These are phyloP conservation scores for Ascochyta lentis DNA, from an alignment of 2,329 filamentous ascomycete genomes.

Conservation along the genomic window DNA sequence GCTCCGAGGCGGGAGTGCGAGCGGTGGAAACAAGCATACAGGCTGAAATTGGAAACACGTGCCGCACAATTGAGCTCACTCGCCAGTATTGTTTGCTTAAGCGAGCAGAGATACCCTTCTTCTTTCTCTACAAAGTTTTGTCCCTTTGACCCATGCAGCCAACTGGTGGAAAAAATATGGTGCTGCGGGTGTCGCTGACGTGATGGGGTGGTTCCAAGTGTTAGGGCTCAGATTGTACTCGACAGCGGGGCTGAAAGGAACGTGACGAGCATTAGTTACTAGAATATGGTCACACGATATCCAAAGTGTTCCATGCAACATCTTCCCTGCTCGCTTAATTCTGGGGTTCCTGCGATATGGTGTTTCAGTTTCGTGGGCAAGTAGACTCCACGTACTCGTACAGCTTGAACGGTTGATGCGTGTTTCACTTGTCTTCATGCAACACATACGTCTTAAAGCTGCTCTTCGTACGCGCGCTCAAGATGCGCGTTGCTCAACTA, in stretches of 20 bases:
- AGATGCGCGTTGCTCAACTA: constrained; percentile 4
- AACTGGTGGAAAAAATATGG: constrained; percentile 25
- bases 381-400: constrained; percentile 6
- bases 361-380: constrained; percentile 39
- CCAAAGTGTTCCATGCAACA: constrained; percentile 29
- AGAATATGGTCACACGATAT: constrained; percentile 40
- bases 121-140: constrained; percentile 11
- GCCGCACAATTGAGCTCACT: constrained; percentile 43
- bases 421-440: constrained; percentile 35
- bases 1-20: constrained; percentile 29
- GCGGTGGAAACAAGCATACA: constrained; percentile 34
- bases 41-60: constrained; percentile 47
- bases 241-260: constrained; percentile 42
- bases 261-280: constrained; percentile 44
- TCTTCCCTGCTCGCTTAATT: constrained; percentile 10
- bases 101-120: constrained; percentile 49
- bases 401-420: constrained; percentile 16
- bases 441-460: constrained; percentile 11
- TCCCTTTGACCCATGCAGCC: constrained; percentile 16
- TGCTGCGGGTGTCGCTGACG: constrained; percentile 23
- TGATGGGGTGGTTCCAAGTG: constrained; percentile 21
- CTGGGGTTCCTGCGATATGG: constrained; percentile 11
- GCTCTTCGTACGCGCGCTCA: constrained; percentile 1
- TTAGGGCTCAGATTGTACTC: constrained; percentile 40
- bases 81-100: constrained; percentile 43